Base-by-base conservation (phyloP, 2,329 filamentous ascomycete genomes). In the Xenoacremonium recifei region DNA sequence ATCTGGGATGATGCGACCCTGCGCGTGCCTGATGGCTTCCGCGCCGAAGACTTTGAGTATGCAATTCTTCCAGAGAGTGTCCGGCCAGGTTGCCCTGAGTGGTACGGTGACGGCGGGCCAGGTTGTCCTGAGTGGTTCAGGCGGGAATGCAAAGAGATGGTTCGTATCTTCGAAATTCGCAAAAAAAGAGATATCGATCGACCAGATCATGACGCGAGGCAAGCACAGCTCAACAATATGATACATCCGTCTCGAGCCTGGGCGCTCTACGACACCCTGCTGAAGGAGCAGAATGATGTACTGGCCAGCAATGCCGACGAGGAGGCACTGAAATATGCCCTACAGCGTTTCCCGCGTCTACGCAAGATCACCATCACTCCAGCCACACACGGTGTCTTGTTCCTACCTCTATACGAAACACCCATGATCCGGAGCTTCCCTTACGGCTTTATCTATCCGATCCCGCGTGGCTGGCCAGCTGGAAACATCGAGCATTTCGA, bases 401-500 rank as follows among this genome's bases (percentile, higher is more conserved):
- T 63, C n/a, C 36, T 42, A 1, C 70, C 69, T 1, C 42, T 61
- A 0, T 72, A 72, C 37, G 46, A 66, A 16, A 72, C 70, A 1
- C 70, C 70, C 1, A 67, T 67, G 51, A 67, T 70, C 21, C 66
- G 68, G 5, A 57, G 60, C 3, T 62, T 73, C 11, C 67, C 67
- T 0, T 35, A 44, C 2, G 64, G 64, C 4, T 68, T 73, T 27
- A 63, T 63, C 18, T 70, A 72, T 42, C 63, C 64, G 2, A 50
- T 67, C 9, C 60, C 65, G 2, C 58, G 55, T 13, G 58, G 61
- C 5, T 57, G 54, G 49, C 50, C 17, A 15, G n/a, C 13, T 15
- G 9, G 9, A 39, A 2, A 12, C 23, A 5, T 2, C 9, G 25
- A 7, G 25, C 6, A 31, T 16, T 9, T 2, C 27, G 3, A 9